Percentiles rank a stretch among this genome's conserved stretches.
phyloP scores from a whole-genome alignment of 2,329 filamentous ascomycete genomes.

The Fonsecaea nubica region DNA sequence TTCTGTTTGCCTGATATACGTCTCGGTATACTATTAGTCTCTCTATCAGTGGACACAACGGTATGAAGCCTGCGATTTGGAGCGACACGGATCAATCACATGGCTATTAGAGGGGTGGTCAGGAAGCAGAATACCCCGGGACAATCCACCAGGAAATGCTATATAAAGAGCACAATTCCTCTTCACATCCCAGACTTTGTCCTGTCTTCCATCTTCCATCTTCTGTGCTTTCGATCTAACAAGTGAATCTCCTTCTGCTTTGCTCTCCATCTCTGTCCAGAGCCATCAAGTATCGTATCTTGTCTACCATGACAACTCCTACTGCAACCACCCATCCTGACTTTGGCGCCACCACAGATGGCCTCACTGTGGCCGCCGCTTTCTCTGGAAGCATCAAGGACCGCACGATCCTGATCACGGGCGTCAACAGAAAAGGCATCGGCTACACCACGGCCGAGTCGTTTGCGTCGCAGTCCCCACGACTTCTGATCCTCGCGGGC shows the following conservation, averaged over 20 bases:
- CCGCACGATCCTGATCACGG: slow-evolving; percentile 35
- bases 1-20: neutral
- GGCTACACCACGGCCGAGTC: slow-evolving; percentile 34
- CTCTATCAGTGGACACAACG: neutral
- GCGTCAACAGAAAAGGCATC: slow-evolving; percentile 35
- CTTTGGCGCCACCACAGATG: slow-evolving; percentile 31
- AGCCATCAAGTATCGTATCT: neutral
- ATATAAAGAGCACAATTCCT: slow-evolving; percentile 2
- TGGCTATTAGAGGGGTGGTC: neutral
- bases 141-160: neutral
- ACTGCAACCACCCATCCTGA: slow-evolving; percentile 20
- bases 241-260: neutral
- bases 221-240: neutral
- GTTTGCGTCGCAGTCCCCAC: slow-evolving; percentile 32
- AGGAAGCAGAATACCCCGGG: neutral
- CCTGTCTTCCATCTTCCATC: neutral
- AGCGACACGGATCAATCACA: too few species aligned
- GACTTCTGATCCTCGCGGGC: slow-evolving; percentile 31
- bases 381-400: slow-evolving; percentile 34
- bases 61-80: too few species aligned
- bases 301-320: slow-evolving; percentile 17
- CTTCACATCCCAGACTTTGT: neutral
- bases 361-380: slow-evolving; percentile 29
- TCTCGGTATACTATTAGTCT: neutral
- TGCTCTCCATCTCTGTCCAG: neutral